Base-by-base conservation (phyloP, 2,329 filamentous ascomycete species). In the Colletotrichum echinochloae region DNA sequence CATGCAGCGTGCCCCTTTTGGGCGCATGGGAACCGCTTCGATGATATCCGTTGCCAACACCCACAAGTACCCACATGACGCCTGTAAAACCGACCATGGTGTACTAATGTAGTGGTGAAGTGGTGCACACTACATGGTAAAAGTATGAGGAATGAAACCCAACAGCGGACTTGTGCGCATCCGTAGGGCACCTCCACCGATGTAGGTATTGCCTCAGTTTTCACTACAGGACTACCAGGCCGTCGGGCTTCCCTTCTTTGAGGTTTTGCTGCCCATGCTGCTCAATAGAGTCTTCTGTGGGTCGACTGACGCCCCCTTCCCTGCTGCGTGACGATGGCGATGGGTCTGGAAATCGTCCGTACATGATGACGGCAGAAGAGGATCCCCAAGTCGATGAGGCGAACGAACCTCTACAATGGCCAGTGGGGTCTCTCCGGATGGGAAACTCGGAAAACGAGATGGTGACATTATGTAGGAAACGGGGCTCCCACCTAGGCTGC, bases 341-440 rank as follows among this genome's bases (percentile, higher is more conserved):
- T 35, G 30, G 51, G 30, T 35, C 23, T 26, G 46, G 11, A n/a
- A 60, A 66, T 28, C 18, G 49, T 56, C 66, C 20, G n/a, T 41
- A 30, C 48, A 51, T 28, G 26, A 59, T 70, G 67, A 66, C 67
- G 56, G 63, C n/a, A 67, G 35, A n/a, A 41, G 49, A 57, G 39
- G 49, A 61, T 56, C 5, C 20, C 63, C 65, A 41, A 23, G 49
- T 35, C 16, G 51, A 26, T 41, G 51, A 61, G 41, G 67, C 56
- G 55, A 62, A 39, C 56, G 55, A 62, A 39, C 49, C 20, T 61
- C 49, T 8, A 46, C 35, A n/a, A 41, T 2, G 44, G 59, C 2
- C n/a, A 44, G 61, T 23, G 51, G 56, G 56, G 44, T 48, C n/a
- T 51, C 41, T 57, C 37, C 55, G 49, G 33, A 57, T 48, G 26